phyloP scores from a whole-genome alignment of 352 stramenopile species.

The Hyaloperonospora brassicae region DNA sequence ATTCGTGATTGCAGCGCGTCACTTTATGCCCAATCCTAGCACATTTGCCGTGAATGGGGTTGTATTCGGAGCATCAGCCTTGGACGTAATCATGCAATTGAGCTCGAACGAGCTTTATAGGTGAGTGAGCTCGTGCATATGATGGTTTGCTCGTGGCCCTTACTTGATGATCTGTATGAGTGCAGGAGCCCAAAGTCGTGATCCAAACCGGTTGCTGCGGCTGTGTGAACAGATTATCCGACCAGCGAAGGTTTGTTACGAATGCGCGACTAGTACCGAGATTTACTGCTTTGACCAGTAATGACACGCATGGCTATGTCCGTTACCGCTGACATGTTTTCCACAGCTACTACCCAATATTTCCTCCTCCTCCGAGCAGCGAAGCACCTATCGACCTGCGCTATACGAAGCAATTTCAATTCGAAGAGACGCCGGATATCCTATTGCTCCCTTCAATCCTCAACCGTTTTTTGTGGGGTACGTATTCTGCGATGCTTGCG shows the following conservation, averaged over 20 bases:
- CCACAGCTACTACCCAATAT: conserved; percentile 68
- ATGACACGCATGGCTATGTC: neutral
- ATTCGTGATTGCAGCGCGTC: conserved; percentile 52
- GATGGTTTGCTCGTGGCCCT: neutral
- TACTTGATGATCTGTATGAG: neutral
- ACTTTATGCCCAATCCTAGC: conserved; percentile 93
- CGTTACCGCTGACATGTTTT: neutral
- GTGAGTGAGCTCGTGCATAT: conserved; percentile 12
- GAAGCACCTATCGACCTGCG: conserved; percentile 88
- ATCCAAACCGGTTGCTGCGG: conserved; percentile 68
- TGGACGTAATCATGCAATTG: conserved; percentile 87
- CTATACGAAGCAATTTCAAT: conserved; percentile 87
- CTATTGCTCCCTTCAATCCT: conserved; percentile 93
- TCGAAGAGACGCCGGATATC: conserved; percentile 91
- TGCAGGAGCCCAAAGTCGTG: conserved; percentile 36
- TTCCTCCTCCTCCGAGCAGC: conserved; percentile 50
- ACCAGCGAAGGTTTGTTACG: conserved; percentile 57
- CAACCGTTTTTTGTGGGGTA: conserved; percentile 82
- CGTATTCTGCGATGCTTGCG: conserved; percentile 10
- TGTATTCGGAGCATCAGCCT: conserved; percentile 88
- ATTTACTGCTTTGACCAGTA: conserved; percentile 1
- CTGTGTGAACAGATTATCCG: conserved; percentile 72
- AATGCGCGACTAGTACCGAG: neutral
- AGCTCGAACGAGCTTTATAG: conserved; percentile 75
- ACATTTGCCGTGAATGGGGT: conserved; percentile 93